Evolutionary conservation across 2,329 filamentous ascomycete genomes (phyloP).

Genomic region (Fusarium subtropicale): DNA sequence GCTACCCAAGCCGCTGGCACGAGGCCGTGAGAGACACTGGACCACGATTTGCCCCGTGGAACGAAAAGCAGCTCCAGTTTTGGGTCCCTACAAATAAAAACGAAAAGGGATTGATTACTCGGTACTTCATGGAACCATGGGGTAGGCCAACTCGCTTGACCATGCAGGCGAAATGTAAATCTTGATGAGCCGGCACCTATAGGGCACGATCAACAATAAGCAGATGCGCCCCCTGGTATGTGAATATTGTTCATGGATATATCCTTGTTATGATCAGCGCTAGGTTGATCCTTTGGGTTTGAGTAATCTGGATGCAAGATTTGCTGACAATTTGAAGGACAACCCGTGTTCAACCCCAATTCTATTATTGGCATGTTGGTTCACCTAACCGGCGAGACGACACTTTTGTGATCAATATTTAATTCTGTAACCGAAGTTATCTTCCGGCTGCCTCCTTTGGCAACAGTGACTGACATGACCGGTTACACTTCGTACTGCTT

Average conservation of each 20-base stretch:
- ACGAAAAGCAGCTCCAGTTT: background rate
- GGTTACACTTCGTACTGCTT: background rate
- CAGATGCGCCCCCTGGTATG: background rate
- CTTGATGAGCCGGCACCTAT: background rate
- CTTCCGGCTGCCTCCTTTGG: background rate
- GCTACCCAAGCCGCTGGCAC: background rate
- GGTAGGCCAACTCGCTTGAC: background rate
- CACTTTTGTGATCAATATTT: background rate
- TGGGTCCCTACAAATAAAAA: background rate
- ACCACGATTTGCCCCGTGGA: background rate
- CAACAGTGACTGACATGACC: background rate
- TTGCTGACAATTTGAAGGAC: background rate
- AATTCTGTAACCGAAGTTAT: background rate
- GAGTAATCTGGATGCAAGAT: background rate
- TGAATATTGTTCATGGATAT: conserved; percentile 1
- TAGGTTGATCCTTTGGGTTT: background rate
- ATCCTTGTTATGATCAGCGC: conserved; percentile 4
- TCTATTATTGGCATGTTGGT: background rate
- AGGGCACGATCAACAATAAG: background rate
- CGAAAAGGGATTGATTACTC: background rate
- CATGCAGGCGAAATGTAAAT: background rate
- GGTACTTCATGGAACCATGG: background rate
- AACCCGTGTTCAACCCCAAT: background rate
- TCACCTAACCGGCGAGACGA: background rate
- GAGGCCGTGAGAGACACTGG: background rate